These are phyloP conservation scores for Baorangia bicolor DNA, from an alignment of 768 basidiomycete genomes.

Conservation along the genomic window DNA sequence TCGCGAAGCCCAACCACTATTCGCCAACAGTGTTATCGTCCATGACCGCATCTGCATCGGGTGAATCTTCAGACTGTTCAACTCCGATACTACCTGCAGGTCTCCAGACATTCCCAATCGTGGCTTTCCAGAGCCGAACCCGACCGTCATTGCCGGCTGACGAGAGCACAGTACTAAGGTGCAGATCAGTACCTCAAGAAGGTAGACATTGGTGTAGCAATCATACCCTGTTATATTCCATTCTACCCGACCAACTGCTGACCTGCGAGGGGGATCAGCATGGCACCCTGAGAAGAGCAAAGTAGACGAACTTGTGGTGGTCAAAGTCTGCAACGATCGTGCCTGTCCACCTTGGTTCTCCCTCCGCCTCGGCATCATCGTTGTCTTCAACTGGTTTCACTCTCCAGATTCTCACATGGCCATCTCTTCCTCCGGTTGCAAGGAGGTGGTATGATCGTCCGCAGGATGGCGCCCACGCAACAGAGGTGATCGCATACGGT, in stretches of 20 bases:
- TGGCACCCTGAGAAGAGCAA: background rate
- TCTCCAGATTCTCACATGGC: constrained; percentile 88
- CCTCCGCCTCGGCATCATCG: constrained; percentile 43
- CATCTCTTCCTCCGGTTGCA: constrained; percentile 87
- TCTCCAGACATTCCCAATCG: constrained; percentile 81
- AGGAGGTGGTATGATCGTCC: constrained; percentile 94
- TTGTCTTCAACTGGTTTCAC: constrained; percentile 58
- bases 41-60: constrained; percentile 45
- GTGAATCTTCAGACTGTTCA: constrained; percentile 62
- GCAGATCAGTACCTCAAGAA: constrained; percentile 1
- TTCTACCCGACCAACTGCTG: constrained; percentile 80
- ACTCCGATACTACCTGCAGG: constrained; percentile 80
- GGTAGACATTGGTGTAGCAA: background rate
- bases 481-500: constrained; percentile 69
- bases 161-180: constrained; percentile 69
- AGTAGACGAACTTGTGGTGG: constrained; percentile 63
- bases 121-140: constrained; percentile 82
- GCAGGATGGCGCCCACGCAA: constrained; percentile 93
- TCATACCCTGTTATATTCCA: constrained; percentile 89
- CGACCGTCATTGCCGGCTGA: constrained; percentile 83
- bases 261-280: constrained; percentile 39
- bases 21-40: constrained; percentile 40
- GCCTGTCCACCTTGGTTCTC: constrained; percentile 62
- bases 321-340: constrained; percentile 83
- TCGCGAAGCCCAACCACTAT: constrained; percentile 12